Evolutionary conservation across 2,329 filamentous ascomycete species (phyloP).

Genomic region (Trichoderma sp.): DNA sequence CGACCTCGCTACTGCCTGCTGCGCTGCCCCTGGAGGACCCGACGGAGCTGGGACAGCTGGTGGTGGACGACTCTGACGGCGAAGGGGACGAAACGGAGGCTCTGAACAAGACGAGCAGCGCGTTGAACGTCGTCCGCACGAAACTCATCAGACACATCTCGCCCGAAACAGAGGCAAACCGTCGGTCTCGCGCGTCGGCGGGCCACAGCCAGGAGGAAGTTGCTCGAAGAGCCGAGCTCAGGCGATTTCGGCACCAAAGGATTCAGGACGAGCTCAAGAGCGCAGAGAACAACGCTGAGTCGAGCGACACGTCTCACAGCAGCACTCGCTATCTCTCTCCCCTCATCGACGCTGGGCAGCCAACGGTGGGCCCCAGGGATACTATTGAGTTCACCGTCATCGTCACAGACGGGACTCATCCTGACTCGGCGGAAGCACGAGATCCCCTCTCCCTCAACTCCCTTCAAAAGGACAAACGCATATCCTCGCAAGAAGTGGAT

Average conservation of each 20-base stretch:
- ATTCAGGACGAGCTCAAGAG: constrained; percentile 61
- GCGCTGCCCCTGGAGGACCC: constrained; percentile 23
- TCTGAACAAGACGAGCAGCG: constrained; percentile 42
- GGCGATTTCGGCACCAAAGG: constrained; percentile 56
- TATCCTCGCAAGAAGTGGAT: neutral
- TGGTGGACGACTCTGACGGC: constrained; percentile 46
- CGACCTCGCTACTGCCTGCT: neutral
- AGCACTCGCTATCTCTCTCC: constrained; percentile 35
- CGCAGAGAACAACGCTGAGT: constrained; percentile 46
- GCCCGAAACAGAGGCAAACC: constrained; percentile 46
- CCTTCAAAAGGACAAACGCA: neutral
- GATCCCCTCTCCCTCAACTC: neutral
- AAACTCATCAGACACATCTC: constrained; percentile 52
- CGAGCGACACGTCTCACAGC: constrained; percentile 36
- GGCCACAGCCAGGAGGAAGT: constrained; percentile 56
- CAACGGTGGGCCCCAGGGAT: constrained; percentile 50
- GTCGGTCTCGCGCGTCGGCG: constrained; percentile 46
- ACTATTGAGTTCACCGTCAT: constrained; percentile 49
- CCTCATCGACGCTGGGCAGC: constrained; percentile 37
- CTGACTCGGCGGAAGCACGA: neutral
- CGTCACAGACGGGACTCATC: constrained; percentile 29
- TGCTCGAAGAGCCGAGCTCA: constrained; percentile 58
- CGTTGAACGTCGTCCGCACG: constrained; percentile 50
- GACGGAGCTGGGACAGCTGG: constrained; percentile 40
- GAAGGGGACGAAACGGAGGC: constrained; percentile 39